These are phyloP conservation scores for Imleria badia DNA, from an alignment of 768 basidiomycete genomes.

Conservation along the genomic window DNA sequence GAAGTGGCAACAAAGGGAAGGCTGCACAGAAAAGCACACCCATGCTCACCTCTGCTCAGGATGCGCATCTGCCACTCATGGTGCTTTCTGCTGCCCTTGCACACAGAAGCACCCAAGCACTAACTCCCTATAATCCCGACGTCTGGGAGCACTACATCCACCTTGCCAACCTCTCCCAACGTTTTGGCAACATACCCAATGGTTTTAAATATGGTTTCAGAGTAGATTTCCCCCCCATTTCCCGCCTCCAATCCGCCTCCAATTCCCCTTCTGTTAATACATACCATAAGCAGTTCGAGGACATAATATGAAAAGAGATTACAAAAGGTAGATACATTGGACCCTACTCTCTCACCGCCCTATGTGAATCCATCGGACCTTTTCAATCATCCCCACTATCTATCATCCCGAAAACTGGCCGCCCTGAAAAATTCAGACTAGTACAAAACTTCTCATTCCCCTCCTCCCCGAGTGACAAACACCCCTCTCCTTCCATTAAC, in stretches of 20 bases:
- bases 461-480: accelerated
- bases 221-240: too few relatives aligned
- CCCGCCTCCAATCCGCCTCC: too few relatives aligned
- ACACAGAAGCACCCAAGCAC: background rate
- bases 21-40: background rate
- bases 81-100: background rate
- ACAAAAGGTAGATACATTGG: background rate
- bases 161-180: background rate
- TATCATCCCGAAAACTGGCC: background rate
- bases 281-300: too few relatives aligned
- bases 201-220: background rate
- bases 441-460: background rate
- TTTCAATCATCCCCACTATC: background rate
- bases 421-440: too few relatives aligned
- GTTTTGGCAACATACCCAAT: background rate
- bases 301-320: background rate
- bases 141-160: background rate
- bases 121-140: background rate
- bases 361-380: background rate
- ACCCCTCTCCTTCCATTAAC: background rate
- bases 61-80: background rate
- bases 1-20: background rate
- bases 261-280: too few relatives aligned
- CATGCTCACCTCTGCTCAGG: background rate
- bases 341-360: background rate